These are phyloP conservation scores for Aciculosporium take DNA, from an alignment of 2,329 filamentous ascomycete species.

Conservation along the genomic window DNA sequence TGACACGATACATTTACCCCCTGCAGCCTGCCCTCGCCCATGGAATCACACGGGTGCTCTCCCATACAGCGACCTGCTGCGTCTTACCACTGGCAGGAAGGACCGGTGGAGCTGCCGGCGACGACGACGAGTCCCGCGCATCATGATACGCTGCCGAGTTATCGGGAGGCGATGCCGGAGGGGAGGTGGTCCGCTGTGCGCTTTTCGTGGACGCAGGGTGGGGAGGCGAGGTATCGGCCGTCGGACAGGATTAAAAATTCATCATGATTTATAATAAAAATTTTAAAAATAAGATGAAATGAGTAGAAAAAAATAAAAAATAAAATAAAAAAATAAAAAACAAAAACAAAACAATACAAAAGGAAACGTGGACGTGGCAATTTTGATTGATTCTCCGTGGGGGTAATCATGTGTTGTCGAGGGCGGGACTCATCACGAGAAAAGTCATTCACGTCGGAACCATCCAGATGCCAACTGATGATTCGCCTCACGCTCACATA, in stretches of 20 bases:
- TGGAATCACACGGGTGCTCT: not conserved
- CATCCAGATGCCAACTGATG: too few relatives aligned
- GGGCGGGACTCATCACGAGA: too few relatives aligned
- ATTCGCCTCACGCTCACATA: too few relatives aligned
- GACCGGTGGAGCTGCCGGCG: constrained; percentile 4
- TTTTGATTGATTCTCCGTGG: too few relatives aligned
- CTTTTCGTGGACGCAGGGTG: constrained; percentile 18
- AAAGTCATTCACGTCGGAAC: too few relatives aligned
- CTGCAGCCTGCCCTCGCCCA: constrained; percentile 1
- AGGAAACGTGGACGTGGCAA: too few relatives aligned
- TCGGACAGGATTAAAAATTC: constrained; percentile 7
- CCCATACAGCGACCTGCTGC: constrained; percentile 1
- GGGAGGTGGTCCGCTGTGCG: constrained; percentile 4
- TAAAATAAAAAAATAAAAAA: too few relatives aligned
- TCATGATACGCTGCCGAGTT: constrained; percentile 18
- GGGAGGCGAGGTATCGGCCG: constrained; percentile 16
- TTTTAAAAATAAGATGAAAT: not conserved
- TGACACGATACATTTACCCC: too few relatives aligned
- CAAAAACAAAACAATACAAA: not conserved
- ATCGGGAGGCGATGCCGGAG: constrained; percentile 12
- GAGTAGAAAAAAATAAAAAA: not conserved
- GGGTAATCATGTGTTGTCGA: too few relatives aligned
- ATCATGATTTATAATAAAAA: too few relatives aligned
- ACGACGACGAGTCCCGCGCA: constrained; percentile 14
- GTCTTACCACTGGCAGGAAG: constrained; percentile 1